A percentile compares a stretch with the other conserved stretches of the same genome.
These are phyloP conservation scores for Cyclocybe aegerita DNA, from an alignment of 768 basidiomycete genomes.

Conservation along the genomic window DNA sequence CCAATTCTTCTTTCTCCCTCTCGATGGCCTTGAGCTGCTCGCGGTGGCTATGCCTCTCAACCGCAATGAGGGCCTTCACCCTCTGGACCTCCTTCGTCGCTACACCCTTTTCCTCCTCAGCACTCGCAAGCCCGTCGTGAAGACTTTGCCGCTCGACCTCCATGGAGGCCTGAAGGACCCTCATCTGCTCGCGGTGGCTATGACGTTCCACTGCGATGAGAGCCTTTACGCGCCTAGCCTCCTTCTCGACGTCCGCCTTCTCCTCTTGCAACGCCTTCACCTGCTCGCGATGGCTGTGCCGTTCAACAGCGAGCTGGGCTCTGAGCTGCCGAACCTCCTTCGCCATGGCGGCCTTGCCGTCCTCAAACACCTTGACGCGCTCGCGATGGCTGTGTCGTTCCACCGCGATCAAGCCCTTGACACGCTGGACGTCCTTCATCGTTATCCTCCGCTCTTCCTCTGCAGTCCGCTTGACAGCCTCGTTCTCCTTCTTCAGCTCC, in stretches of 20 bases:
- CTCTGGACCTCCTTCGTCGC: conserved; percentile 6
- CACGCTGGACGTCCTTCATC: conserved; percentile 12
- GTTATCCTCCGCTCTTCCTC: conserved; percentile 10
- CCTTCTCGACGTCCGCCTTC: conserved; percentile 7
- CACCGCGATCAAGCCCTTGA: conserved; percentile 11
- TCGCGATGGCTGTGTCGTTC: conserved; percentile 3
- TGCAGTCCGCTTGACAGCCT: not conserved
- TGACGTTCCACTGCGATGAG: conserved; percentile 7
- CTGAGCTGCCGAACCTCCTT: conserved; percentile 6
- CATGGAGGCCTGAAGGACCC: not conserved
- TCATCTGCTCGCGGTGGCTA: conserved; percentile 1
- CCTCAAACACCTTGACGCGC: not conserved
- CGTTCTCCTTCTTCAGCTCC: conserved; percentile 11
- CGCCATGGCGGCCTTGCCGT: conserved; percentile 5
- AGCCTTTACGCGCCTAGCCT: conserved; percentile 12
- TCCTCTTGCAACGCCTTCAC: conserved; percentile 10
- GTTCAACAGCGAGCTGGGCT: conserved; percentile 9
- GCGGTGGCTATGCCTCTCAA: conserved; percentile 12
- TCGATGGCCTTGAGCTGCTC: conserved; percentile 10
- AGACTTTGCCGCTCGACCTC: no score
- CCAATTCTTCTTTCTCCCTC: not conserved
- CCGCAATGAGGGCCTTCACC: conserved; percentile 1
- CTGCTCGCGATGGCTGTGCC: conserved; percentile 8
- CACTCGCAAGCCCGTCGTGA: no score
- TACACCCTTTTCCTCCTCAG: not conserved